These are phyloP conservation scores for Trichosanthes cucumerina DNA, from an alignment of 306 rosid species.

Conservation along the genomic window DNA sequence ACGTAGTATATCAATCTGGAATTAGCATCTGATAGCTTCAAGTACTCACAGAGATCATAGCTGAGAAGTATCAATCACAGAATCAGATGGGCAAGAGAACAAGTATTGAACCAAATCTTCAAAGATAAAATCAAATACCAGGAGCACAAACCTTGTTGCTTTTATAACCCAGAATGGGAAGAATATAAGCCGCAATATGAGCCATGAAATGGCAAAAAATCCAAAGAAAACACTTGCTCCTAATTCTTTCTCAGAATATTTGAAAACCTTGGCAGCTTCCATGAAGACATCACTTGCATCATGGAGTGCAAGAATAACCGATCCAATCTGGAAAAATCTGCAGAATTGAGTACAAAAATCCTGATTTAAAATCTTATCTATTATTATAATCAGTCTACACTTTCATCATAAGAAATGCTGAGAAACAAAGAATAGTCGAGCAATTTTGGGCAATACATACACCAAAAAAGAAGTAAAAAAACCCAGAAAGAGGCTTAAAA, in stretches of 20 bases:
- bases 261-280: conserved; percentile 97
- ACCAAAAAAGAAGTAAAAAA: background rate
- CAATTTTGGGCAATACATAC: background rate
- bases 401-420: background rate
- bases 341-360: background rate
- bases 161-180: conserved; percentile 84
- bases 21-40: conserved; percentile 36
- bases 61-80: conserved; percentile 44
- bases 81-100: conserved; percentile 17
- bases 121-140: conserved; percentile 20
- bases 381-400: background rate
- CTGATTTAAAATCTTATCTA: background rate
- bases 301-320: conserved; percentile 78
- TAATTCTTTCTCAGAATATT: conserved; percentile 82
- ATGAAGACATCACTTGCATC: conserved; percentile 92
- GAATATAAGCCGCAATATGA: conserved; percentile 62
- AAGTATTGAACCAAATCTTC: conserved; percentile 14
- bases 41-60: conserved; percentile 31
- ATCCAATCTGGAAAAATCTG: conserved; percentile 87
- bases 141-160: conserved; percentile 64
- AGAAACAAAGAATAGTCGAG: background rate
- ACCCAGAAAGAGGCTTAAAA: background rate
- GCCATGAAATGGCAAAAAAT: conserved; percentile 76
- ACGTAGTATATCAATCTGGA: conserved; percentile 44
- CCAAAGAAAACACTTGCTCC: conserved; percentile 83